Conservation (phyloP, 345 rosid species). For the Cochlearia excelsa region DNA sequence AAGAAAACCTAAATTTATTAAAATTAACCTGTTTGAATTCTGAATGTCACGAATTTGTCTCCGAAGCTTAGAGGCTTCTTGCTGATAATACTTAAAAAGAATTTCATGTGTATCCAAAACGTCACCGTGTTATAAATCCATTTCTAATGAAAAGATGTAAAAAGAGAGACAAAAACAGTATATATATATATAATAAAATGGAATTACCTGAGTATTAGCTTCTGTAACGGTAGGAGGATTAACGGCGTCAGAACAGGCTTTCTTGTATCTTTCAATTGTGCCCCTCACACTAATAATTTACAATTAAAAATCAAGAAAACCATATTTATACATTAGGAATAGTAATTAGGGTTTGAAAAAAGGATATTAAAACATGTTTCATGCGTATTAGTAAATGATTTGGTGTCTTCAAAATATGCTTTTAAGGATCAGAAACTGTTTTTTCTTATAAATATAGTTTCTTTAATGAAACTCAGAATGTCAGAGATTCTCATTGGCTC, state of each 20-base stretch:
- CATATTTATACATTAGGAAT: too few relatives aligned
- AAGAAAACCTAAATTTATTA: not conserved
- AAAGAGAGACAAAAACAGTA: too few relatives aligned
- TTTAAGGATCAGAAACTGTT: too few relatives aligned
- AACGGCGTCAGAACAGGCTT: slow-evolving; percentile 59
- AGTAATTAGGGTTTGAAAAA: too few relatives aligned
- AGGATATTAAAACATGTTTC: too few relatives aligned
- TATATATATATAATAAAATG: not conserved
- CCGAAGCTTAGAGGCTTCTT: slow-evolving; percentile 88
- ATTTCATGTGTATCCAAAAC: slow-evolving; percentile 15
- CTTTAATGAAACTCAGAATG: slow-evolving; percentile 4
- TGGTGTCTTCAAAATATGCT: too few relatives aligned
- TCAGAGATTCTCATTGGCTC: slow-evolving; percentile 30
- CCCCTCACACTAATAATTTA: slow-evolving; percentile 52
- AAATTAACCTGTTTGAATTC: slow-evolving; percentile 56
- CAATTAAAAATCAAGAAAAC: too few relatives aligned
- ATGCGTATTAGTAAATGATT: too few relatives aligned
- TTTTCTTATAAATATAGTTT: too few relatives aligned
- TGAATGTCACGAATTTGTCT: slow-evolving; percentile 73
- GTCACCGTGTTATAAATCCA: slow-evolving; percentile 1
- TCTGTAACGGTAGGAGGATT: slow-evolving; percentile 69
- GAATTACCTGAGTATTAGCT: slow-evolving; percentile 77
- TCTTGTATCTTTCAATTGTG: slow-evolving; percentile 90
- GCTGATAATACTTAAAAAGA: slow-evolving; percentile 66
- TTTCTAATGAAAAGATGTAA: not conserved